These are phyloP conservation scores for Aspergillus uvarum DNA, from an alignment of 2,329 filamentous ascomycete genomes.

Conservation along the genomic window DNA sequence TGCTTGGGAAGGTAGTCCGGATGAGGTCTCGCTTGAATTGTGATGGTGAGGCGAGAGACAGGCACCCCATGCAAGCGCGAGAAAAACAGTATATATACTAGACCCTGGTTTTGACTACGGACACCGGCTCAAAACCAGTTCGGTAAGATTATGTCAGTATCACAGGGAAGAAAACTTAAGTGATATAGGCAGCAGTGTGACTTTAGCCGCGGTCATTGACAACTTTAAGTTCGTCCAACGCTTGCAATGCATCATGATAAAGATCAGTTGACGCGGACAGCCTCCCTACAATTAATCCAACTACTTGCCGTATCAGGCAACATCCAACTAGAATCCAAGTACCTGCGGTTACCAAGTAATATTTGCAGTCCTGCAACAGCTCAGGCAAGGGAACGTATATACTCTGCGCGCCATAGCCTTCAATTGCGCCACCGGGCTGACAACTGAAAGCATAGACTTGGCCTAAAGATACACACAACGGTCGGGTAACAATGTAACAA, in stretches of 20 bases:
- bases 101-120: not conserved
- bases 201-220: too few species aligned
- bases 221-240: too few species aligned
- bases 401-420: not conserved
- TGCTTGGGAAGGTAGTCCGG: constrained; percentile 19
- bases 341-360: not conserved
- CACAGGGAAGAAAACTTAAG: too few species aligned
- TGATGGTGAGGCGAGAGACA: not conserved
- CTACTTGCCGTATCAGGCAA: not conserved
- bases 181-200: too few species aligned
- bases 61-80: not conserved
- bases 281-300: too few species aligned
- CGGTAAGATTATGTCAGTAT: too few species aligned
- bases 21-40: not conserved
- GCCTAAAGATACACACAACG: not conserved
- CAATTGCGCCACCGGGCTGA: not conserved
- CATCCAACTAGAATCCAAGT: not conserved
- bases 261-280: too few species aligned
- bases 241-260: not conserved
- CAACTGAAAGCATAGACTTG: not conserved
- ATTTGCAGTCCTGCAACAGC: constrained; percentile 8
- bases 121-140: not conserved
- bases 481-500: constrained; percentile 6
- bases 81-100: not conserved
- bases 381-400: constrained; percentile 1